A percentile compares a stretch with the other conserved stretches of the same genome.
These are phyloP conservation scores for Striga hermonthica DNA, from an alignment of 305 asterid species.

Conservation along the genomic window DNA sequence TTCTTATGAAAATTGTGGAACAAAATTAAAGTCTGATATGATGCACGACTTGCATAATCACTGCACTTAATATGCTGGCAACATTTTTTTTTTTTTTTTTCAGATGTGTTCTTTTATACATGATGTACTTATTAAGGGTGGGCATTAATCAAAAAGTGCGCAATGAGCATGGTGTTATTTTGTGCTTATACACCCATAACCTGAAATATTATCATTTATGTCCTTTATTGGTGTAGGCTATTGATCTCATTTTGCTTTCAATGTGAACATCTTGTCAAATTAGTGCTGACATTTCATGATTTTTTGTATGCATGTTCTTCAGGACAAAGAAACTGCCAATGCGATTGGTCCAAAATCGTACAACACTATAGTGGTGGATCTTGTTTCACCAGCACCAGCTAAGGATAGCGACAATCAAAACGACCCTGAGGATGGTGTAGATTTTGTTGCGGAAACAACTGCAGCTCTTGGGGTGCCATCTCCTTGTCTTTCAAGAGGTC, in stretches of 20 bases:
- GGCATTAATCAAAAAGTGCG: no score
- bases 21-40: background rate
- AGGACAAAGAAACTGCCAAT: conserved; percentile 77
- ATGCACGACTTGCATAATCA: no score
- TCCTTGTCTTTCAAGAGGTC: conserved; percentile 83
- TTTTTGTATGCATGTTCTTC: conserved; percentile 27
- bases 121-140: no score
- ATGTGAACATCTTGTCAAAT: no score
- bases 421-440: conserved; percentile 65
- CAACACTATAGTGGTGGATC: conserved; percentile 84
- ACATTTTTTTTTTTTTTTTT: no score
- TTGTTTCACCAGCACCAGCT: conserved; percentile 69
- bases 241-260: conserved; percentile 22
- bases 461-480: conserved; percentile 96
- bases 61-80: no score
- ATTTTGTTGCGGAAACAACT: conserved; percentile 94
- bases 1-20: background rate
- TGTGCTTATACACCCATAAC: no score
- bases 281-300: no score
- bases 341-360: conserved; percentile 90
- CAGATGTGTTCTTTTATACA: no score
- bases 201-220: background rate
- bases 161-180: no score
- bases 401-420: conserved; percentile 43
- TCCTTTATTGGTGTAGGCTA: conserved; percentile 1